A percentile compares a stretch with the other conserved stretches of the same genome.
Conservation (phyloP, 1,284 basidiomycete species). For the Ceraceosorus guamensis region DNA sequence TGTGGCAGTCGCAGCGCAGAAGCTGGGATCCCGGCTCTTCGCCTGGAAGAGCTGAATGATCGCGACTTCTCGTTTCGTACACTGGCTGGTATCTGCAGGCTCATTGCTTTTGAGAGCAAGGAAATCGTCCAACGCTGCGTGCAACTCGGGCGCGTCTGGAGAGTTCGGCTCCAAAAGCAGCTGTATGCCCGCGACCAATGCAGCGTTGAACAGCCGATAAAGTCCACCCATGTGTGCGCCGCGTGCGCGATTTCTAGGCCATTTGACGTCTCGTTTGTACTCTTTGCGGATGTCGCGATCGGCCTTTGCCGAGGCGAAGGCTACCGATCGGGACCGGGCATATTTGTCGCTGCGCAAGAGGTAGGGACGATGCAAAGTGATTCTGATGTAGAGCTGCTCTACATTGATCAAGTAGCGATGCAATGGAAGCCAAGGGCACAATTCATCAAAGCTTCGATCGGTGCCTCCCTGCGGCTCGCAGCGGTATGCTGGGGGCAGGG, state of each 20-base stretch:
- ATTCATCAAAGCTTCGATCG: constrained; percentile 30
- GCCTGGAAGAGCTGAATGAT: constrained; percentile 43
- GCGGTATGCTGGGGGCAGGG: constrained; percentile 68
- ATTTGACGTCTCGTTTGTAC: constrained; percentile 34
- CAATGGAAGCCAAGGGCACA: constrained; percentile 35
- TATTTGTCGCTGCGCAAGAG: constrained; percentile 38
- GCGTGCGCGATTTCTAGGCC: constrained; percentile 30
- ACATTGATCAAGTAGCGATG: constrained; percentile 43
- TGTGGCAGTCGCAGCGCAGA: constrained; percentile 33
- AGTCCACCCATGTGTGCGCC: constrained; percentile 40
- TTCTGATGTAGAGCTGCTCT: constrained; percentile 41
- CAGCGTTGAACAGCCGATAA: constrained; percentile 40
- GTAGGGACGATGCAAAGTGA: constrained; percentile 40
- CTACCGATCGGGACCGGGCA: constrained; percentile 29
- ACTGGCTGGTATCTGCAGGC: constrained; percentile 30
- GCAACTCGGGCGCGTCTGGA: constrained; percentile 26
- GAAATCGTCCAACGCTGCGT: constrained; percentile 37
- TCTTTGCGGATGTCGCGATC: constrained; percentile 35
- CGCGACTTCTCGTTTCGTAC: constrained; percentile 40
- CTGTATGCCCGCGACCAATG: constrained; percentile 43
- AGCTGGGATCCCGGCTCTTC: constrained; percentile 36
- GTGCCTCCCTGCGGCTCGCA: constrained; percentile 55
- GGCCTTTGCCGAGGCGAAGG: constrained; percentile 33
- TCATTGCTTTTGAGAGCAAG: constrained; percentile 28
- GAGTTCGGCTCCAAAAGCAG: constrained; percentile 35